Conservation (phyloP, 2,329 filamentous ascomycete genomes). For the Alternaria panax region DNA sequence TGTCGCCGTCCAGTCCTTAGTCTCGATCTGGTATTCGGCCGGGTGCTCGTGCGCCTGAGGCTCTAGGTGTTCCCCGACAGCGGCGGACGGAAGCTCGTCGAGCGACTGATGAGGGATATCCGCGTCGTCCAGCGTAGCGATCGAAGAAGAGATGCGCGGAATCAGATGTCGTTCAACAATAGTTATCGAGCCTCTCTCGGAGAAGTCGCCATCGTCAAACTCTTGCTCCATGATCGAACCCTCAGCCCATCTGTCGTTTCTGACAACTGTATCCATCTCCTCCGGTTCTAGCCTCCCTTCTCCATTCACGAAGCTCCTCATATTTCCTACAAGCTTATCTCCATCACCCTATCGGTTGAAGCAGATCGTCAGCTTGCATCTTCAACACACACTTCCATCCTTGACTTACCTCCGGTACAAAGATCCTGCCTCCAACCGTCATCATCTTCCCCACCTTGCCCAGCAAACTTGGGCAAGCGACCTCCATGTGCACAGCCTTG, state of each 20-base stretch:
- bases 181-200: background rate
- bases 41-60: background rate
- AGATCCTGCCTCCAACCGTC: background rate
- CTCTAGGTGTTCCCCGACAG: background rate
- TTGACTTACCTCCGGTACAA: background rate
- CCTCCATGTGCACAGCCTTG: background rate
- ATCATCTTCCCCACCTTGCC: background rate
- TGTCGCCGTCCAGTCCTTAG: background rate
- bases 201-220: background rate
- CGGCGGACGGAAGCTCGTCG: background rate
- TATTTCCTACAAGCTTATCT: background rate
- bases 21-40: background rate
- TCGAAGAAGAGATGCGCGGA: background rate
- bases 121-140: background rate
- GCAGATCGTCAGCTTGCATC: background rate
- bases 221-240: background rate
- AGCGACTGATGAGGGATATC: background rate
- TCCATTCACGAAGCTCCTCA: background rate
- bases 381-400: background rate
- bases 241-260: background rate
- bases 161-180: background rate
- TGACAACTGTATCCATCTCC: background rate
- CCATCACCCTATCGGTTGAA: background rate
- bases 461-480: background rate
- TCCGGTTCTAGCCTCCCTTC: background rate